These are phyloP conservation scores for Aspergillus floridensis DNA, from an alignment of 2,329 filamentous ascomycete species.

Conservation along the genomic window DNA sequence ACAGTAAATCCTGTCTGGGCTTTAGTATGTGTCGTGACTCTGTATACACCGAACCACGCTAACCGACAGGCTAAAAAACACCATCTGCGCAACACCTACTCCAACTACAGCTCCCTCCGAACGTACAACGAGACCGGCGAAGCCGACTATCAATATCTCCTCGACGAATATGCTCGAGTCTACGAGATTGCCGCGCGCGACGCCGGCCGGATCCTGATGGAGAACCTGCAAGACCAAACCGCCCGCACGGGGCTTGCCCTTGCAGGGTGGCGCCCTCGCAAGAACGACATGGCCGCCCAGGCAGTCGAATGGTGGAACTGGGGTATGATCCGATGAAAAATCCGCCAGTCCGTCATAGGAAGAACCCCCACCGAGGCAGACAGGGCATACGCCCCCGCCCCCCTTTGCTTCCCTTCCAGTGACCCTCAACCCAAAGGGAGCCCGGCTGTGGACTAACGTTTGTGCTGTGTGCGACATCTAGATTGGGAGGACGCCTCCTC, in stretches of 20 bases:
- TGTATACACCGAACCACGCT: neutral
- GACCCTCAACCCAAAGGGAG: neutral
- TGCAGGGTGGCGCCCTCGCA: conserved; percentile 61
- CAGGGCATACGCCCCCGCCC: neutral
- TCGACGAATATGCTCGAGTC: conserved; percentile 52
- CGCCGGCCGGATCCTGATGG: conserved; percentile 56
- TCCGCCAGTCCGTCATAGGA: neutral
- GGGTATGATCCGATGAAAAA: conserved; percentile 26
- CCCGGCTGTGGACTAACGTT: neutral
- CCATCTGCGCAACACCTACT: conserved; percentile 55
- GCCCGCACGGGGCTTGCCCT: conserved; percentile 58
- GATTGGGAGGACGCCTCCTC: conserved; percentile 60
- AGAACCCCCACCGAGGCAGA: neutral
- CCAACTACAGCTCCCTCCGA: conserved; percentile 57
- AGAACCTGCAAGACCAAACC: conserved; percentile 62
- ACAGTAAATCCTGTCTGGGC: conserved; percentile 59
- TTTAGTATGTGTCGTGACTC: conserved; percentile 12
- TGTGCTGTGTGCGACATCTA: neutral
- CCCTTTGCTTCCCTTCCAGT: neutral
- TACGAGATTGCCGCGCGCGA: conserved; percentile 49
- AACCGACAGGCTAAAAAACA: conserved; percentile 54
- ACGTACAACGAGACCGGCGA: conserved; percentile 61
- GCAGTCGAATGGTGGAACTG: conserved; percentile 62
- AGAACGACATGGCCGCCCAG: conserved; percentile 52
- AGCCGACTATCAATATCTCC: conserved; percentile 50